Conservation (phyloP, 1,284 basidiomycete genomes). For the Leccinum subrobustum region DNA sequence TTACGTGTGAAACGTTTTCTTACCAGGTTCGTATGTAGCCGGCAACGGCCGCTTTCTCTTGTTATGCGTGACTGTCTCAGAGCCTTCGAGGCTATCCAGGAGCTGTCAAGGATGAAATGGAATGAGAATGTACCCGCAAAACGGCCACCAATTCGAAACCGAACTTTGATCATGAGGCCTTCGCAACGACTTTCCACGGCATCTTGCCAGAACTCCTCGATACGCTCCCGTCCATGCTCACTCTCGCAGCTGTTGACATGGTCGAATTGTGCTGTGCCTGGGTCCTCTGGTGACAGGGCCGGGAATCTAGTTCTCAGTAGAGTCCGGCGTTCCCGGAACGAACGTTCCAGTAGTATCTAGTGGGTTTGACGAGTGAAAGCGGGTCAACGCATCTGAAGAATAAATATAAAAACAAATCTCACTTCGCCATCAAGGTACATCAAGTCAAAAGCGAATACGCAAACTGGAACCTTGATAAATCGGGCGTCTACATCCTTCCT, state of each 20-base stretch:
- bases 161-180: constrained; percentile 91
- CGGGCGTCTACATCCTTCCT: constrained; percentile 81
- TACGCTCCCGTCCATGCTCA: constrained; percentile 55
- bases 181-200: constrained; percentile 86
- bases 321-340: constrained; percentile 73
- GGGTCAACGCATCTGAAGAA: neutral
- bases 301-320: constrained; percentile 63
- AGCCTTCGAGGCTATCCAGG: constrained; percentile 51
- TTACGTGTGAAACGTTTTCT: constrained; percentile 13
- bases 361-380: neutral
- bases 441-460: constrained; percentile 88
- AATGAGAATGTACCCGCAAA: neutral
- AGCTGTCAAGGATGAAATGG: constrained; percentile 42
- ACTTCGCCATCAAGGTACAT: constrained; percentile 86
- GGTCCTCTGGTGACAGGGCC: constrained; percentile 45
- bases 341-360: constrained; percentile 67
- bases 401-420: constrained; percentile 18
- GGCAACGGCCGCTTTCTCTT: constrained; percentile 71
- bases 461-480: constrained; percentile 82
- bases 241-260: constrained; percentile 83
- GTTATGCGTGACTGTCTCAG: constrained; percentile 32
- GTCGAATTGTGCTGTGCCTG: constrained; percentile 63
- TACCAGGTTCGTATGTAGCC: constrained; percentile 88
- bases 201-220: constrained; percentile 79
- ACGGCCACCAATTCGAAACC: constrained; percentile 18